phyloP scores from a whole-genome alignment of 2,329 filamentous ascomycete species.

The Claviceps digitariae region DNA sequence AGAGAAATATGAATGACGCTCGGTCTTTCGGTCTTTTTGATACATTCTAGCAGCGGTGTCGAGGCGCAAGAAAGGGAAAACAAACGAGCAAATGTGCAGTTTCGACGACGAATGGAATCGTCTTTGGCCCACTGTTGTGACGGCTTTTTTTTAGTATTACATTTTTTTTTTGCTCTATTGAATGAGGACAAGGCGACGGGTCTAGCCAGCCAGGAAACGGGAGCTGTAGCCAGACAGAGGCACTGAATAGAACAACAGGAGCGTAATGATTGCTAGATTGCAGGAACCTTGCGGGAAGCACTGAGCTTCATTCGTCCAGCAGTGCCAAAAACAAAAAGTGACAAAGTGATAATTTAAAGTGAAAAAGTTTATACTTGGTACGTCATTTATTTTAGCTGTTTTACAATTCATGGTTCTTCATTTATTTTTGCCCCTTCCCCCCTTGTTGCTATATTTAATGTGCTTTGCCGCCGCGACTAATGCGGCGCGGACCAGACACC shows the following conservation, averaged over 20 bases:
- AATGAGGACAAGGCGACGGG: no score
- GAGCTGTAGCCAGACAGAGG: background rate
- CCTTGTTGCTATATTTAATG: background rate
- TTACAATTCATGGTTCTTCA: background rate
- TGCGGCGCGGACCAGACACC: background rate
- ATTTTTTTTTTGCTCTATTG: background rate
- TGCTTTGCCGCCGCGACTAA: background rate
- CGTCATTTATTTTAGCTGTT: no score
- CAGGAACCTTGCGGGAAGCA: no score
- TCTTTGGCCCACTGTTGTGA: no score
- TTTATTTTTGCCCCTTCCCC: background rate
- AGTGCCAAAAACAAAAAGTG: no score
- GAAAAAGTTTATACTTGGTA: no score
- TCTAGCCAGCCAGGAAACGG: no score
- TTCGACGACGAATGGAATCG: background rate
- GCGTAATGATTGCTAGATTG: background rate
- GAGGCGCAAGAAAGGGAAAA: slow-evolving; percentile 2
- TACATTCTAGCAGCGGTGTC: slow-evolving; percentile 2
- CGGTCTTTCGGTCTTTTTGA: background rate
- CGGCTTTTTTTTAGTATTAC: background rate
- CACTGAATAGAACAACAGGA: background rate
- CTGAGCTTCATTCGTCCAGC: no score
- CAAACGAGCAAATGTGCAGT: background rate
- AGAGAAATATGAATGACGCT: background rate
- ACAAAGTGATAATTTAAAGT: no score